Conservation (phyloP, 2,329 filamentous ascomycete genomes). For the Rasamsonia emersonii region DNA sequence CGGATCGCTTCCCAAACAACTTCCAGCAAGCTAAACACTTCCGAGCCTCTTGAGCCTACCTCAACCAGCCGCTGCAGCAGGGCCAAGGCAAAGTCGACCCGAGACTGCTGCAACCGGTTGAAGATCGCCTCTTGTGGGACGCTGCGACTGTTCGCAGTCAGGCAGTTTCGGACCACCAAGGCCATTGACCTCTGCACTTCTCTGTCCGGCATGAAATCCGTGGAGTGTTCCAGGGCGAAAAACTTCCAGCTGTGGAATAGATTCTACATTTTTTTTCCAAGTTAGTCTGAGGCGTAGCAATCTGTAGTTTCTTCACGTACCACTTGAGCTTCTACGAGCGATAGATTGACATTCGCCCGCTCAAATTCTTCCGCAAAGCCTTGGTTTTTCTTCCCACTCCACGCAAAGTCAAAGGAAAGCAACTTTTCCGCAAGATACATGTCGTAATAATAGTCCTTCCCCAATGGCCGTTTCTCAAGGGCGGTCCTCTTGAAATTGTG, state of each 20-base stretch:
- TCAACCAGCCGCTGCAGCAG: constrained; percentile 71
- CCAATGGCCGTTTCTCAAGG: constrained; percentile 57
- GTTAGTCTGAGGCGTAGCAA: constrained; percentile 18
- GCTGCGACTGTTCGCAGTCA: constrained; percentile 65
- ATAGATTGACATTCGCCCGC: constrained; percentile 82
- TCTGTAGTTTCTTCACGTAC: constrained; percentile 39
- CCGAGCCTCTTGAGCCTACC: constrained; percentile 39
- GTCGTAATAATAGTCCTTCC: constrained; percentile 76
- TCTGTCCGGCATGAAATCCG: constrained; percentile 45
- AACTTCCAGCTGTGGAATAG: constrained; percentile 87
- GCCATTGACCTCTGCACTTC: constrained; percentile 61
- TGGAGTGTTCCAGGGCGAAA: constrained; percentile 73
- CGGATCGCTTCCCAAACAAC: constrained; percentile 55
- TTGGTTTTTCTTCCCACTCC: constrained; percentile 57
- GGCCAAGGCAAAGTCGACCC: constrained; percentile 73
- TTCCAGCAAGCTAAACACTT: constrained; percentile 47
- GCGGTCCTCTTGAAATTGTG: constrained; percentile 70
- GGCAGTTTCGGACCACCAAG: constrained; percentile 65
- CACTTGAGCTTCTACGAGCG: constrained; percentile 84
- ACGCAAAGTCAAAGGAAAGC: constrained; percentile 67
- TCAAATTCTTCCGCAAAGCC: constrained; percentile 78
- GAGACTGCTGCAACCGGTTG: constrained; percentile 61
- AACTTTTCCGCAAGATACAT: constrained; percentile 65
- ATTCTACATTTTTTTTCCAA: constrained; percentile 40
- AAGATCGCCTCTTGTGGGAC: constrained; percentile 76